phyloP scores from a whole-genome alignment of 441 rosid species.

The Syzygium malaccense region DNA sequence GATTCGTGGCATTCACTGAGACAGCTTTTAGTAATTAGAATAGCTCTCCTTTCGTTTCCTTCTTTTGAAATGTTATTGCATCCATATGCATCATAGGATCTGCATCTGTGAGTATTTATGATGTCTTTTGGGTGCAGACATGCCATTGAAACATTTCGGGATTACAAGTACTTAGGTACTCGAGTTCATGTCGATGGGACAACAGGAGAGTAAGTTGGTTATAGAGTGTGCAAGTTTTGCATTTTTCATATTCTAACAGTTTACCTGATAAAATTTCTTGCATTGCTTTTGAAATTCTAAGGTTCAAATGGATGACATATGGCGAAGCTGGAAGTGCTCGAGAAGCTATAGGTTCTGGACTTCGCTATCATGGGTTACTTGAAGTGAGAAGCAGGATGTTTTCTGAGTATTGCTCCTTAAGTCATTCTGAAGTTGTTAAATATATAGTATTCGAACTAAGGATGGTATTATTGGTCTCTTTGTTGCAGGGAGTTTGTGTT shows the following conservation, averaged over 20 bases:
- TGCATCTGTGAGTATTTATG: not conserved
- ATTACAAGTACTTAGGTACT: conserved; percentile 8
- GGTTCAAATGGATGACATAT: conserved; percentile 10
- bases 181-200: conserved; percentile 4
- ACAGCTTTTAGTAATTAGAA: not conserved
- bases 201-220: not conserved
- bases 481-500: not conserved
- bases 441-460: not conserved
- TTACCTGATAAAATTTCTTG: not conserved
- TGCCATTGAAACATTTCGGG: conserved; percentile 1
- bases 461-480: not conserved
- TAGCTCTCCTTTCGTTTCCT: not conserved
- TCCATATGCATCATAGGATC: not conserved
- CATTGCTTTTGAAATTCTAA: not conserved
- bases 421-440: not conserved
- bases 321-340: conserved; percentile 3
- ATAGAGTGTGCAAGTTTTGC: not conserved
- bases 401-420: not conserved
- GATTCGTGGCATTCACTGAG: not conserved
- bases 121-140: not conserved
- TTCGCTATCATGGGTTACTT: not conserved
- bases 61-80: not conserved
- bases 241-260: not conserved
- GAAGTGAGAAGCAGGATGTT: not conserved
- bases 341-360: not conserved